Evolutionary conservation across 116 monocot species (phyloP).

Genomic region (Trichopus zeylanicus): DNA sequence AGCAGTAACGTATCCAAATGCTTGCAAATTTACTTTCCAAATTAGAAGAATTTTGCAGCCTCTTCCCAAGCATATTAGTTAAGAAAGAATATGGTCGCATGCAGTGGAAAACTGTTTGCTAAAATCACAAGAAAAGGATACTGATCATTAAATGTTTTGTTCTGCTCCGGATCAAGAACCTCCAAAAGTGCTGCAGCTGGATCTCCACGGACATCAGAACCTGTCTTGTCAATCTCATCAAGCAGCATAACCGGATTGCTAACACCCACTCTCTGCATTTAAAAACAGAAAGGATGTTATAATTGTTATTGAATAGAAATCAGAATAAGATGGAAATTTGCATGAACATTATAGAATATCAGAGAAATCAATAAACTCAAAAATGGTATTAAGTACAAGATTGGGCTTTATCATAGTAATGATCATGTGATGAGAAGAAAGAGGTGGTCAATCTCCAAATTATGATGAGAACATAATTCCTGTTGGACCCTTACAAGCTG

Average conservation of each 20-base stretch:
- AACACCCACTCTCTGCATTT: slow-evolving; percentile 80
- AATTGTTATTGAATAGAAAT: background rate
- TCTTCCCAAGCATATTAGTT: background rate
- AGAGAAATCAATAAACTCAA: too few relatives aligned
- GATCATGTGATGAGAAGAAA: too few relatives aligned
- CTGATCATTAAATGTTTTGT: slow-evolving; percentile 94
- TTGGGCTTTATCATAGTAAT: too few relatives aligned
- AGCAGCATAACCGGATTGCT: slow-evolving; percentile 97
- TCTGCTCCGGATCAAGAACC: slow-evolving; percentile 99
- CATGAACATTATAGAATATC: too few relatives aligned
- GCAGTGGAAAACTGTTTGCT: background rate
- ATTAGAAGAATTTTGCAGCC: too few relatives aligned
- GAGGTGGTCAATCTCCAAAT: too few relatives aligned
- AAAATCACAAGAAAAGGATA: slow-evolving; percentile 40
- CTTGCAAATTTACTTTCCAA: too few relatives aligned
- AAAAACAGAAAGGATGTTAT: background rate
- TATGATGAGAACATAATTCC: too few relatives aligned
- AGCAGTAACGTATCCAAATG: too few relatives aligned
- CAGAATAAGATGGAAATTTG: background rate
- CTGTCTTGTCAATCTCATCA: slow-evolving; percentile 99
- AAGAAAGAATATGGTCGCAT: background rate
- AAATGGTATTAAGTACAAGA: too few relatives aligned
- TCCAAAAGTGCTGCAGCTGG: slow-evolving; percentile 93
- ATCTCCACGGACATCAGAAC: slow-evolving; percentile 97
- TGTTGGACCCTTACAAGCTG: too few relatives aligned